Evolutionary conservation across 805 yeast species (phyloP).

Genomic region (Starmerella apicola): DNA sequence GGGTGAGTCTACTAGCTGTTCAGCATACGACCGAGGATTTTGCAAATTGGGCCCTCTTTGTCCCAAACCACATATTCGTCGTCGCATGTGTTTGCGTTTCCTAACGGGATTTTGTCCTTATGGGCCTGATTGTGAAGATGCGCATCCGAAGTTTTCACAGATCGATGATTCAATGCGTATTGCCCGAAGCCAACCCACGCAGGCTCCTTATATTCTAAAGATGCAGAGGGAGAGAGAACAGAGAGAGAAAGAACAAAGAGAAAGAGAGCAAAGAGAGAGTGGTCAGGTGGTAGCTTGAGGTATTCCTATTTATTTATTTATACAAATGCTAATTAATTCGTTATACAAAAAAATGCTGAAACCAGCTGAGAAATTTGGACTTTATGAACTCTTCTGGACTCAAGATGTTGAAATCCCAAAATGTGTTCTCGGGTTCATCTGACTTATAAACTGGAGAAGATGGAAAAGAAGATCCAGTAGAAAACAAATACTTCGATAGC

Average conservation of each 20-base stretch:
- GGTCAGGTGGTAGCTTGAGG: background rate
- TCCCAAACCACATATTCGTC: constrained; percentile 63
- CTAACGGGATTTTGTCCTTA: constrained; percentile 87
- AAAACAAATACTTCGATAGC: too few species aligned
- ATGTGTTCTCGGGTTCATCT: too few species aligned
- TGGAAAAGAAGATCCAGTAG: too few species aligned
- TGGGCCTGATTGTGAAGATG: constrained; percentile 61
- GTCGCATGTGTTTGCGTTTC: constrained; percentile 63
- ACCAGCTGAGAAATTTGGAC: background rate
- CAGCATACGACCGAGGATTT: constrained; percentile 72
- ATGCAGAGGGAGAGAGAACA: background rate
- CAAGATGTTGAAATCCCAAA: too few species aligned
- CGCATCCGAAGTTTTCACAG: constrained; percentile 64
- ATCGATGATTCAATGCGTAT: constrained; percentile 30
- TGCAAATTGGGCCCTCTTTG: constrained; percentile 89
- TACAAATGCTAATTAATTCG: background rate
- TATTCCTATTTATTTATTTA: background rate
- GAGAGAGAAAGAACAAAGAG: background rate
- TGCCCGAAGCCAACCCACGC: constrained; percentile 16
- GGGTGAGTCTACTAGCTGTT: constrained; percentile 70
- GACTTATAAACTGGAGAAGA: too few species aligned
- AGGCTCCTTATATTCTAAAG: background rate
- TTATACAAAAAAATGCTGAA: background rate
- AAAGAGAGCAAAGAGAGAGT: background rate
- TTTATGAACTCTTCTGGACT: too few species aligned